These are phyloP conservation scores for Omphalea diandra DNA, from an alignment of 441 rosid species.

Conservation along the genomic window DNA sequence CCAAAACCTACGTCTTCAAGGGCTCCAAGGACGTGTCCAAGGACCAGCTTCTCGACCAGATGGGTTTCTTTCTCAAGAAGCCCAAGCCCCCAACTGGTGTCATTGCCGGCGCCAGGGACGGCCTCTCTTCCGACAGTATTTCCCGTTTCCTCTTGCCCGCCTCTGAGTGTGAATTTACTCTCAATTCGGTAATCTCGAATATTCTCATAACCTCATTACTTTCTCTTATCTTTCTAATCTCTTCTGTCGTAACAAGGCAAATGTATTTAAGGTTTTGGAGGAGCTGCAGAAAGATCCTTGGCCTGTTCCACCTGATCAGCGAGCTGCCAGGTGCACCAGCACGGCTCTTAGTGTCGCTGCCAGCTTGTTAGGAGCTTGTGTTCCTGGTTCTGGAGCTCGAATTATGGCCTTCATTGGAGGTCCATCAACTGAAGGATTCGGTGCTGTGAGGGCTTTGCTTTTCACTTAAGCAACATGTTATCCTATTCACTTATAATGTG, in stretches of 20 bases:
- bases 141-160: constrained; percentile 86
- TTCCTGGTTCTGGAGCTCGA: constrained; percentile 93
- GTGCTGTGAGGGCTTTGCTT: constrained; percentile 53
- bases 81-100: constrained; percentile 76
- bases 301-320: constrained; percentile 64
- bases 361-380: constrained; percentile 78
- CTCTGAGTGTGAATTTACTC: constrained; percentile 76
- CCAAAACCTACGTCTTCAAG: constrained; percentile 72
- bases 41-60: constrained; percentile 79
- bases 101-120: constrained; percentile 83
- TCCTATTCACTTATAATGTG: background rate
- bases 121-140: constrained; percentile 77
- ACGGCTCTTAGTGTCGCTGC: constrained; percentile 83
- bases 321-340: constrained; percentile 79
- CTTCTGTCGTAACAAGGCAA: background rate
- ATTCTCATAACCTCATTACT: background rate
- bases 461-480: background rate
- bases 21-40: constrained; percentile 75
- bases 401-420: constrained; percentile 91
- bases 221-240: background rate
- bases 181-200: constrained; percentile 52
- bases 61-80: constrained; percentile 73
- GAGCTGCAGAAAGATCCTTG: constrained; percentile 86
- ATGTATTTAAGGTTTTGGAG: constrained; percentile 49
- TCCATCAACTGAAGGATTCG: constrained; percentile 81